phyloP scores from a whole-genome alignment of 805 yeast species.

The Clavispora phyllophila region DNA sequence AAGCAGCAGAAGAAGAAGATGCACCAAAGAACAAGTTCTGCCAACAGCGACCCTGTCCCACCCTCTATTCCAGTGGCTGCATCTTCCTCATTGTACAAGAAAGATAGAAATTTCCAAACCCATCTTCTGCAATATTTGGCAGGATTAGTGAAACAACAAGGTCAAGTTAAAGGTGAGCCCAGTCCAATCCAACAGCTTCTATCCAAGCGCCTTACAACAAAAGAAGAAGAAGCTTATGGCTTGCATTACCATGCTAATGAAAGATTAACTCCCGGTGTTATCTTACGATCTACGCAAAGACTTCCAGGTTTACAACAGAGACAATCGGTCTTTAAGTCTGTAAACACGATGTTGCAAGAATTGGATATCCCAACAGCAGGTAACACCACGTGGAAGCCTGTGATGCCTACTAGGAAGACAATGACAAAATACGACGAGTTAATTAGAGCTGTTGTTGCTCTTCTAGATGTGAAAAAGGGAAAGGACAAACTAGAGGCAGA shows the following conservation, averaged over 20 bases:
- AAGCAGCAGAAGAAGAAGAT: slow-evolving; percentile 51
- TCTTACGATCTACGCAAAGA: slow-evolving; percentile 61
- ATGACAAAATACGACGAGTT: slow-evolving; percentile 73
- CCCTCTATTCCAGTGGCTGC: slow-evolving; percentile 51
- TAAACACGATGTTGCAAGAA: slow-evolving; percentile 66
- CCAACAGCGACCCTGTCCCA: slow-evolving; percentile 44
- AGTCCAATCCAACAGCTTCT: slow-evolving; percentile 40
- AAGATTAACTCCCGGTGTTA: slow-evolving; percentile 73
- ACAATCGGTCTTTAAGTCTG: slow-evolving; percentile 72
- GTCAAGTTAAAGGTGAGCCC: slow-evolving; percentile 30
- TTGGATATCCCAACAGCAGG: slow-evolving; percentile 63
- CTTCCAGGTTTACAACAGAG: slow-evolving; percentile 47
- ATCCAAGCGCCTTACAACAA: slow-evolving; percentile 55
- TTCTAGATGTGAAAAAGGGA: slow-evolving; percentile 81
- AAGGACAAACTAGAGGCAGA: slow-evolving; percentile 86
- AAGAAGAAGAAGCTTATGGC: slow-evolving; percentile 84
- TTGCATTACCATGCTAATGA: slow-evolving; percentile 68
- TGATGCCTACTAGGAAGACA: slow-evolving; percentile 79
- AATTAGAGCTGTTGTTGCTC: slow-evolving; percentile 59
- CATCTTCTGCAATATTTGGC: slow-evolving; percentile 41
- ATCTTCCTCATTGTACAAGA: slow-evolving; percentile 46
- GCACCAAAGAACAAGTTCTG: slow-evolving; percentile 27
- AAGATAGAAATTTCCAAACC: slow-evolving; percentile 39
- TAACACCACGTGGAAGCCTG: slow-evolving; percentile 59
- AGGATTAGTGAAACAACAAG: slow-evolving; percentile 32